These are phyloP conservation scores for Hamamelis virginiana DNA, from an alignment of 164 flowering plant genomes.

Conservation along the genomic window DNA sequence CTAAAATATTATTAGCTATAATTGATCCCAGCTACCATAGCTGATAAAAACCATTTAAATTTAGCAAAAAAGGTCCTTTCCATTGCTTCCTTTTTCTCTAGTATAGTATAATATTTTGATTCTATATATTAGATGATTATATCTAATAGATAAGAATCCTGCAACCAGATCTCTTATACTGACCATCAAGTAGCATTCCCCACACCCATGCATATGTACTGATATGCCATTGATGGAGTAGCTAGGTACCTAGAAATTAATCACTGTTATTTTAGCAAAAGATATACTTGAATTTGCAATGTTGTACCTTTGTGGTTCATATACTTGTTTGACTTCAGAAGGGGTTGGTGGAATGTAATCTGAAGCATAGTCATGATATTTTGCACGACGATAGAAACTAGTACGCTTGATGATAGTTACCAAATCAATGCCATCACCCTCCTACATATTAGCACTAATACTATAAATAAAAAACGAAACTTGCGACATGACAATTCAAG, in stretches of 20 bases:
- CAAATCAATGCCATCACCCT: constrained; percentile 66
- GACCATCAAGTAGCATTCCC: not conserved
- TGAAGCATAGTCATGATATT: constrained; percentile 35
- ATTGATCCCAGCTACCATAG: not conserved
- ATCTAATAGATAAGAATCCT: not conserved
- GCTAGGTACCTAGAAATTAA: not conserved
- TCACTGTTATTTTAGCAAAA: not conserved
- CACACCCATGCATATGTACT: not conserved
- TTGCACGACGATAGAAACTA: constrained; percentile 57
- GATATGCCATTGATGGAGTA: not conserved
- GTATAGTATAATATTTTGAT: not conserved
- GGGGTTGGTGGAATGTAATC: constrained; percentile 60
- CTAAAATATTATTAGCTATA: not conserved
- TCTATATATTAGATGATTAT: not conserved
- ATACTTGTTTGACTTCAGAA: constrained; percentile 35
- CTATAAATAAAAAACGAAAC: not conserved
- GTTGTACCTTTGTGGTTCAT: constrained; percentile 35
- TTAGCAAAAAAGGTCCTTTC: not conserved
- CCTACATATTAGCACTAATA: constrained; percentile 15
- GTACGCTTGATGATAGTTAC: constrained; percentile 52
- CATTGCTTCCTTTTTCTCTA: not conserved
- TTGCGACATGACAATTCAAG: not conserved
- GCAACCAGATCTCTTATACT: not conserved
- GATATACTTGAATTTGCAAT: not conserved
- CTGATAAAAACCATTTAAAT: not conserved